Evolutionary conservation across 306 rosid species (phyloP).

Genomic region (Dryas octopetala): DNA sequence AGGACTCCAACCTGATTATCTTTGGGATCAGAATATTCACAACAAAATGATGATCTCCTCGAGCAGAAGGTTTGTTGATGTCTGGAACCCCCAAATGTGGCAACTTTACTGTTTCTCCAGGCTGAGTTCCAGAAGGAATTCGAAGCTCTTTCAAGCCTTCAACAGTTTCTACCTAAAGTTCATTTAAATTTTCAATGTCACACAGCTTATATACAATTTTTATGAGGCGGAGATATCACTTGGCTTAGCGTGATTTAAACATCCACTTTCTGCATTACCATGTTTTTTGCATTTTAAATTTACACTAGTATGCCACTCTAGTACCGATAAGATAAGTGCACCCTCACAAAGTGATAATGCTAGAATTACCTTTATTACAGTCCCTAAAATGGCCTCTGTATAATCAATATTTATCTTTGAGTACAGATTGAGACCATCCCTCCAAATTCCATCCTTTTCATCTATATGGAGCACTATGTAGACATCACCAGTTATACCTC

Average conservation of each 20-base stretch:
- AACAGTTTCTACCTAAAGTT: conserved; percentile 83
- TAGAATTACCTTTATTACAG: conserved; percentile 58
- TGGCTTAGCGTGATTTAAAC: no score
- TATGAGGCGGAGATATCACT: no score
- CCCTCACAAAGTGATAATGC: background rate
- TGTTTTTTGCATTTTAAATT: no score
- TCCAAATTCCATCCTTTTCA: conserved; percentile 69
- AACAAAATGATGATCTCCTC: conserved; percentile 85
- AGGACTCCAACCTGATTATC: conserved; percentile 57
- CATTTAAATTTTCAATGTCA: conserved; percentile 21
- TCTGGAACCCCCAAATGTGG: conserved; percentile 74
- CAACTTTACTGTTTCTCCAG: conserved; percentile 77
- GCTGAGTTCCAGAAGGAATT: conserved; percentile 87
- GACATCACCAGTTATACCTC: conserved; percentile 74
- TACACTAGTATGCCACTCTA: no score
- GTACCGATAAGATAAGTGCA: background rate
- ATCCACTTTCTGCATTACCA: no score
- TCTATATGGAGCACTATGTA: conserved; percentile 67
- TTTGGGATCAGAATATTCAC: conserved; percentile 81
- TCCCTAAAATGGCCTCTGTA: conserved; percentile 87
- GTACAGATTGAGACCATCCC: conserved; percentile 81
- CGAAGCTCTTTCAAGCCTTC: conserved; percentile 72
- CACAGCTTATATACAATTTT: conserved; percentile 1
- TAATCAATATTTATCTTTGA: conserved; percentile 69
- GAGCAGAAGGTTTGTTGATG: conserved; percentile 67